Evolutionary conservation across 2,329 filamentous ascomycete species (phyloP), one percentile per base, ranked within the genome.

Genomic region (Byssochlamys sp.): DNA sequence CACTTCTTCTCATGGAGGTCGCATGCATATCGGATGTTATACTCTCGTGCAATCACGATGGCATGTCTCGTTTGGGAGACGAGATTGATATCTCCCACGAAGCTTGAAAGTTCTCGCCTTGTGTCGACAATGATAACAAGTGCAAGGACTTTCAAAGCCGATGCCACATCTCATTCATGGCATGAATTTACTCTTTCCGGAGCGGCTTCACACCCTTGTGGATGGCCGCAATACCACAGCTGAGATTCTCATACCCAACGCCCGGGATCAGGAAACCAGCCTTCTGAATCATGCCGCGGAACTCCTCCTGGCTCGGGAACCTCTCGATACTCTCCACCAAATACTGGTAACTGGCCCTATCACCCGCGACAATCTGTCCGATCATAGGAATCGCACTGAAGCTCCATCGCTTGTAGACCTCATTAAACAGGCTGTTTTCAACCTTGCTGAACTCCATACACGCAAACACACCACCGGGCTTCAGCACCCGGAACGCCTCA

Each of bases 281-380:
- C 60, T 71, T 69, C 61, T 73, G 70, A 59, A 76, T 76, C 74
- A 76, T 76, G 33, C 84, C 81, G 62, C 86, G 82, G 69, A 95
- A 99, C 63, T 90, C 85, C 55, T 85, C 81, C 78, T 99, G 95
- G 64, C 79, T 87, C 0, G 94, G 95, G 71, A 97, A 97, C 53
- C 83, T 80, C 75, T 96, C 91, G 73, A 99, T 99, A 73, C 91
- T 96, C 80, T 99, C 94, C 9, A 99, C 94, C 9, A 99, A 80
- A 75, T 99, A 99, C 79, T 99, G 94, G 74, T 99, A 99, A 71
- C 90, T 96, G 69, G 95, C 92, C 57, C 92, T 81, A 71, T 99
- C 95, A 5, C 90, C 90, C 1, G 94, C 92, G 14, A 99, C 91
- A 60, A 99, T 71, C 76, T 99, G 92, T 2, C 94, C 95, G 68